Percentiles rank a stretch among this genome's conserved stretches.
phyloP scores from a whole-genome alignment of 1,139 yeast genomes.

The Candida freyschussii region DNA sequence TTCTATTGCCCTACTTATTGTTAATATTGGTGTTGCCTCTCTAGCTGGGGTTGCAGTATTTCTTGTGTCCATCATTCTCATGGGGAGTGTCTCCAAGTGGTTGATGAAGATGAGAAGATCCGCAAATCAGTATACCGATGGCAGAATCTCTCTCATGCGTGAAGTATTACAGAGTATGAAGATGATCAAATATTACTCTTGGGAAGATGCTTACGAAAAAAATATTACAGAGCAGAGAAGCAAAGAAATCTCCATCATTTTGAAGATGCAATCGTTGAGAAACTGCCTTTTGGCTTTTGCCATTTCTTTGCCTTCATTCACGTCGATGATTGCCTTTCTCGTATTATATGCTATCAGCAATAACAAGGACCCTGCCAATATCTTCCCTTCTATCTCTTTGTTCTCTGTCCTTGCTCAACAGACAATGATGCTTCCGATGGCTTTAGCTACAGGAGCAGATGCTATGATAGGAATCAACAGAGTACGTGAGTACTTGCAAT shows the following conservation, averaged over 20 bases:
- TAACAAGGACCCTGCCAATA: constrained; percentile 56
- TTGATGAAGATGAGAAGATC: constrained; percentile 40
- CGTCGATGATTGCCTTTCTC: constrained; percentile 72
- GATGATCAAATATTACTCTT: constrained; percentile 44
- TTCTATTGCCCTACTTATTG: constrained; percentile 58
- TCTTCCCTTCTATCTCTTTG: constrained; percentile 76
- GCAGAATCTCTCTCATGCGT: constrained; percentile 43
- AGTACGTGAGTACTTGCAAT: constrained; percentile 49
- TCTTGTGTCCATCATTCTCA: constrained; percentile 30
- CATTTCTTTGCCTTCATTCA: constrained; percentile 55
- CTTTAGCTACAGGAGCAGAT: constrained; percentile 56
- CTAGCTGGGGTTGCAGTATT: constrained; percentile 62
- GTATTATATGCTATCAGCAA: constrained; percentile 53
- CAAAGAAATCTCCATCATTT: constrained; percentile 42
- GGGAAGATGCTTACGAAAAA: constrained; percentile 52
- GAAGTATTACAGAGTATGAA: constrained; percentile 47
- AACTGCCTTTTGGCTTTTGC: constrained; percentile 57
- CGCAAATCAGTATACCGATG: constrained; percentile 46
- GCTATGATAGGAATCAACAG: constrained; percentile 62
- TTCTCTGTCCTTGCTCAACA: constrained; percentile 73
- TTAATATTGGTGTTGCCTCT: constrained; percentile 70
- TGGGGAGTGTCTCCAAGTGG: constrained; percentile 34
- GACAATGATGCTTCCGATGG: constrained; percentile 59
- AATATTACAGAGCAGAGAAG: constrained; percentile 41
- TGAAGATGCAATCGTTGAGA: constrained; percentile 48